A percentile compares a stretch with the other conserved stretches of the same genome.
phyloP scores from a whole-genome alignment of 352 stramenopile genomes.

The Peronospora destructor region DNA sequence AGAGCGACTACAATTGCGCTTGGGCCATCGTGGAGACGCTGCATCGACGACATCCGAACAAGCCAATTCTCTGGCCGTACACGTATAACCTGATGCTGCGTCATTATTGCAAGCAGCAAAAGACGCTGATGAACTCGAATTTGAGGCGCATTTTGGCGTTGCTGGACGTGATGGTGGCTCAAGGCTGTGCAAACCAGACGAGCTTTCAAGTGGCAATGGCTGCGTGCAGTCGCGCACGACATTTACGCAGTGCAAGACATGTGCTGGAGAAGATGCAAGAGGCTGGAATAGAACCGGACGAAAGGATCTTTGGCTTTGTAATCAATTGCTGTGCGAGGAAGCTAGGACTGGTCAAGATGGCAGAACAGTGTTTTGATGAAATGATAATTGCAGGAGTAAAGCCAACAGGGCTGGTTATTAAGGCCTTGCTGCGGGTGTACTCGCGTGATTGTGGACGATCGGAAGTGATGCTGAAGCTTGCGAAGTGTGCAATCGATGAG shows the following conservation, averaged over 20 bases:
- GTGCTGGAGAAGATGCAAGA: conserved; percentile 46
- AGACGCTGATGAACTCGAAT: conserved; percentile 25
- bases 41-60: conserved; percentile 15
- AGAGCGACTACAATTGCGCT: conserved; percentile 25
- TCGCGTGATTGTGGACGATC: conserved; percentile 30
- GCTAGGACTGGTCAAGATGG: conserved; percentile 24
- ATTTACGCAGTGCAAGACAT: conserved; percentile 30
- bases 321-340: conserved; percentile 62
- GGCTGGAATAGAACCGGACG: conserved; percentile 20
- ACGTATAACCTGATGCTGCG: conserved; percentile 61
- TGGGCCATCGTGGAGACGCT: conserved; percentile 26
- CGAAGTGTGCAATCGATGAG: conserved; percentile 26
- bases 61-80: conserved; percentile 29
- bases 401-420: conserved; percentile 40
- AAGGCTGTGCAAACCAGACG: conserved; percentile 32
- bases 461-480: conserved; percentile 25
- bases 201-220: conserved; percentile 71
- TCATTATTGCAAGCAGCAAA: conserved; percentile 35
- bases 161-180: conserved; percentile 42
- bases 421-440: conserved; percentile 63
- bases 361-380: conserved; percentile 40
- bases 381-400: conserved; percentile 34
- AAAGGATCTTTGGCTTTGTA: conserved; percentile 47
- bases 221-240: conserved; percentile 43
- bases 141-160: conserved; percentile 41